Percentiles rank a stretch among this genome's conserved stretches.
phyloP scores from a whole-genome alignment of 768 basidiomycete genomes.

The Xerocomus potaroensis region DNA sequence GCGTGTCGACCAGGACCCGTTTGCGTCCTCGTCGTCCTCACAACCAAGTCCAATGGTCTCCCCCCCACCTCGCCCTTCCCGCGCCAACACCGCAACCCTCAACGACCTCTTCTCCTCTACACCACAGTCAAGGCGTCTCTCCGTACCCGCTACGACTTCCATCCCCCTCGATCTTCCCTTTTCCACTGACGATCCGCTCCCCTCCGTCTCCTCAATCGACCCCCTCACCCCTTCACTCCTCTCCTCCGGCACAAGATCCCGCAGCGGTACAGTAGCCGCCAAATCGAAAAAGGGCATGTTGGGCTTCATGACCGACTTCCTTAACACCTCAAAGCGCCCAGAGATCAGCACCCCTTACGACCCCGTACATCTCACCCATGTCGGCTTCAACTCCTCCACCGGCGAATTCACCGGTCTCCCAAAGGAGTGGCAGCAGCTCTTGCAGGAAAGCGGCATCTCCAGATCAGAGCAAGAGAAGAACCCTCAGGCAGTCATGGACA shows the following conservation, averaged over 20 bases:
- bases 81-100: constrained; percentile 79
- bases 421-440: constrained; percentile 97
- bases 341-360: constrained; percentile 99
- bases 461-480: constrained; percentile 95
- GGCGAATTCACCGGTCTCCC: constrained; percentile 98
- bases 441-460: constrained; percentile 95
- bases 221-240: neutral
- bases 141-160: constrained; percentile 38
- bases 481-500: constrained; percentile 96
- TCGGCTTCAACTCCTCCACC: constrained; percentile 98
- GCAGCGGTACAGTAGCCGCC: constrained; percentile 38
- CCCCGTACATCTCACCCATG: constrained; percentile 98
- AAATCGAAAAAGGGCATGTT: constrained; percentile 62
- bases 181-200: constrained; percentile 24
- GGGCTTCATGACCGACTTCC: constrained; percentile 66
- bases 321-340: constrained; percentile 68
- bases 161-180: constrained; percentile 22
- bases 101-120: constrained; percentile 62
- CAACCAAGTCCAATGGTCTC: constrained; percentile 30
- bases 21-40: constrained; percentile 33
- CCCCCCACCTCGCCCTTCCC: constrained; percentile 75
- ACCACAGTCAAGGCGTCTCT: constrained; percentile 48
- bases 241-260: constrained; percentile 32
- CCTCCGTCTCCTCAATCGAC: constrained; percentile 17
- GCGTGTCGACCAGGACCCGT: constrained; percentile 54